Percentiles rank a stretch among this genome's conserved stretches.
Evolutionary conservation across 1,284 basidiomycete genomes (phyloP).

Genomic region (Coniferiporia weirii): DNA sequence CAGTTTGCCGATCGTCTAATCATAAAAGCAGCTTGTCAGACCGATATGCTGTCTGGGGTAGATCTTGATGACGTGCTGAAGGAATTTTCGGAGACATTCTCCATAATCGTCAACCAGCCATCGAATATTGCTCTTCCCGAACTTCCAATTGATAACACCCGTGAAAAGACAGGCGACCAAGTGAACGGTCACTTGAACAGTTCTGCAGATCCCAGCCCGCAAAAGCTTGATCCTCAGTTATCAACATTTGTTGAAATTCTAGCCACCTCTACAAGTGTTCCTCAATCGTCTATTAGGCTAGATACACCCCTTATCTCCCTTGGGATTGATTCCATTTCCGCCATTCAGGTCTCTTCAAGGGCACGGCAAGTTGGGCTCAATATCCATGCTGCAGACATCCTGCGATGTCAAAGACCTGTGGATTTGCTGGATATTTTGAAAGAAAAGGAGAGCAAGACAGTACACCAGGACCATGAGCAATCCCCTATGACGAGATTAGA

Average conservation of each 20-base stretch:
- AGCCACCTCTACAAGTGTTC: conserved; percentile 23
- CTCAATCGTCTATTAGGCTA: conserved; percentile 25
- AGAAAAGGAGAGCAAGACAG: neutral
- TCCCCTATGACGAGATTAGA: neutral
- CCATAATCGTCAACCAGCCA: conserved; percentile 27
- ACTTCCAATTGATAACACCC: neutral
- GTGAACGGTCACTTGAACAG: neutral
- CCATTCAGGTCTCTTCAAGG: conserved; percentile 41
- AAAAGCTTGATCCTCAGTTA: neutral
- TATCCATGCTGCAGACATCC: conserved; percentile 36
- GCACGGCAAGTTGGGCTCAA: conserved; percentile 34
- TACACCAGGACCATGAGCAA: neutral
- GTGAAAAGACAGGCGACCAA: neutral
- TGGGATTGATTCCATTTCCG: conserved; percentile 50
- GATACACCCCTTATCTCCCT: conserved; percentile 35
- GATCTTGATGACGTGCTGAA: conserved; percentile 26
- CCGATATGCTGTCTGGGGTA: conserved; percentile 27
- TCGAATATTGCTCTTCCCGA: neutral
- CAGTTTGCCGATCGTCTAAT: conserved; percentile 30
- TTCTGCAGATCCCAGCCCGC: neutral
- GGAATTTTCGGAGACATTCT: conserved; percentile 28
- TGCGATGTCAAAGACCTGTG: conserved; percentile 35
- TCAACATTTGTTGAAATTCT: conserved; percentile 23
- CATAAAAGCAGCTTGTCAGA: conserved; percentile 34
- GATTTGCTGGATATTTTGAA: conserved; percentile 18